These are phyloP conservation scores for Calophaca sinica DNA, from an alignment of 306 rosid genomes.

Conservation along the genomic window DNA sequence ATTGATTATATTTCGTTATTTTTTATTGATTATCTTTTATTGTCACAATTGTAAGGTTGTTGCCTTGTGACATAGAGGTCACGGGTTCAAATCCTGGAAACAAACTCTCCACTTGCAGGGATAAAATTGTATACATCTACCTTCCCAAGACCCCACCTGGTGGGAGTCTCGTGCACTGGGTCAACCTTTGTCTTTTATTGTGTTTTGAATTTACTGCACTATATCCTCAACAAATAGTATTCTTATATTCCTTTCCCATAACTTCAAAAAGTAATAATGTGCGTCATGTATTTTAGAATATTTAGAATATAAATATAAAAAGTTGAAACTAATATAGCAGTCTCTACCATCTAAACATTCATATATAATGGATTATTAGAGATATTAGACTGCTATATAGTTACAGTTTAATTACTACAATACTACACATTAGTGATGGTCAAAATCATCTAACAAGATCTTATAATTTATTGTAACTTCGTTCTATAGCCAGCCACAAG, in stretches of 20 bases:
- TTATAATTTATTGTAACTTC: background rate
- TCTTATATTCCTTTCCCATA: background rate
- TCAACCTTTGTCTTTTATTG: too few species aligned
- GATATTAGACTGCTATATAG: background rate
- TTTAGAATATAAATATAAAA: background rate
- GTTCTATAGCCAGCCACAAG: slow-evolving; percentile 33
- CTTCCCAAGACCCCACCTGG: too few species aligned
- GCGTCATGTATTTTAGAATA: background rate
- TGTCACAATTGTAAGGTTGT: too few species aligned
- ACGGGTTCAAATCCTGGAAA: too few species aligned
- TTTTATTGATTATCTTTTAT: background rate
- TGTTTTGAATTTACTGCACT: too few species aligned
- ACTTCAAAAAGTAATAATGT: background rate
- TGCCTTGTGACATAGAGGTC: too few species aligned
- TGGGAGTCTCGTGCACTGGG: too few species aligned
- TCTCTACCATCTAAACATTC: too few species aligned
- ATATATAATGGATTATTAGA: too few species aligned
- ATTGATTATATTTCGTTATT: background rate
- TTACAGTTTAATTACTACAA: too few species aligned
- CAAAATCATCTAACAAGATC: background rate
- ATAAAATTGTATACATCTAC: too few species aligned
- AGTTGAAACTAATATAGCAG: background rate
- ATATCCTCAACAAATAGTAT: background rate
- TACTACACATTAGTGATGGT: background rate
- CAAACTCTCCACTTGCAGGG: too few species aligned